Evolutionary conservation across 2,329 filamentous ascomycete species (phyloP).

Genomic region (Alternaria infectoria): DNA sequence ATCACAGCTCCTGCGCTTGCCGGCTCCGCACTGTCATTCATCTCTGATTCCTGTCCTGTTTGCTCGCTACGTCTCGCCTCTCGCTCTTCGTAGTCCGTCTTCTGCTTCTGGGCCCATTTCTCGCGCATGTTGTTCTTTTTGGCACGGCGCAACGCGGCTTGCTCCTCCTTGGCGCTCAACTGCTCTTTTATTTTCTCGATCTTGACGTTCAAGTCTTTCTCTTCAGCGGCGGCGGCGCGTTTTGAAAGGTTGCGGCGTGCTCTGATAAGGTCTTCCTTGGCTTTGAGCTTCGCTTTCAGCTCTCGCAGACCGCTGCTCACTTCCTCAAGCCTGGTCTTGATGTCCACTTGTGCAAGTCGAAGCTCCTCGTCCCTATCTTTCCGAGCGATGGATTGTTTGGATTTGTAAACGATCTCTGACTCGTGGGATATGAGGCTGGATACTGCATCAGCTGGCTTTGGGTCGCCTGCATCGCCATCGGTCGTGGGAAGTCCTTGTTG

Average conservation of each 20-base stretch:
- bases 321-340: neutral
- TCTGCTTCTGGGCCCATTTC: neutral
- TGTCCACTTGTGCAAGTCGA: neutral
- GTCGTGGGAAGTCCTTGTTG: neutral
- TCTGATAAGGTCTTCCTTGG: neutral
- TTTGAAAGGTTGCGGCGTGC: neutral
- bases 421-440: neutral
- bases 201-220: neutral
- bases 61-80: neutral
- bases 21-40: neutral
- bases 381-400: neutral
- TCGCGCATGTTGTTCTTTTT: neutral
- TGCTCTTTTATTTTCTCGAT: neutral
- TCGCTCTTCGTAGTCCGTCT: neutral
- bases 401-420: neutral
- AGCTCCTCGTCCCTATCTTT: neutral
- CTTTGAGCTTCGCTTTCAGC: neutral
- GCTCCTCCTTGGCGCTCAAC: neutral
- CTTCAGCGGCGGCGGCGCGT: neutral
- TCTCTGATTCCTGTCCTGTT: neutral
- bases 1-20: neutral
- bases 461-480: neutral
- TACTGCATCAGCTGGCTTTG: neutral
- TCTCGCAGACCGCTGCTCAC: neutral
- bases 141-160: neutral